Conservation (phyloP, 1,284 basidiomycete species). For the Fomitopsis betulina region DNA sequence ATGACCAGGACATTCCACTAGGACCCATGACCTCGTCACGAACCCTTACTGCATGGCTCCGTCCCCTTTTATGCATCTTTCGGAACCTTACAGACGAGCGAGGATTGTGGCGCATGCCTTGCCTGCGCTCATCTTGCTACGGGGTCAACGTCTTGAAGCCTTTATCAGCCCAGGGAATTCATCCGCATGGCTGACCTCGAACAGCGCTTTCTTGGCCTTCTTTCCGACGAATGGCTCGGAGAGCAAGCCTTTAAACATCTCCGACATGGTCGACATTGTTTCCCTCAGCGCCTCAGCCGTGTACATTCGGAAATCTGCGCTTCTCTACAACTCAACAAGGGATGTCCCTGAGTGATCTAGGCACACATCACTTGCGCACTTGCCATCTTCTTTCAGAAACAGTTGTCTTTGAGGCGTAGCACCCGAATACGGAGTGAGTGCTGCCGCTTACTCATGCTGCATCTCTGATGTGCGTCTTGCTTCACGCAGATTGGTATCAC, state of each 20-base stretch:
- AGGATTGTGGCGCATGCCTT: neutral
- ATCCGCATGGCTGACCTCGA: neutral
- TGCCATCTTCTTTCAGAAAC: neutral
- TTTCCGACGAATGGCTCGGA: neutral
- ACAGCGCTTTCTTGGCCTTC: neutral
- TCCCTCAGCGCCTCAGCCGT: neutral
- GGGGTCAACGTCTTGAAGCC: neutral
- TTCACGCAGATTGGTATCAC: neutral
- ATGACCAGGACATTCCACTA: no score
- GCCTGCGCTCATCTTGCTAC: neutral
- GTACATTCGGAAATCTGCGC: no score
- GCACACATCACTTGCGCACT: neutral
- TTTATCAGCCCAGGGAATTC: neutral
- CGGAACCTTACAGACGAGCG: neutral
- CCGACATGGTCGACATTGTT: neutral
- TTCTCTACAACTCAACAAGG: neutral
- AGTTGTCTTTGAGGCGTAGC: neutral
- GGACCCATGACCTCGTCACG: no score
- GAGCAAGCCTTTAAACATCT: neutral
- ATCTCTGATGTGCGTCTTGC: neutral
- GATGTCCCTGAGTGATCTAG: neutral
- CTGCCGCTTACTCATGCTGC: neutral
- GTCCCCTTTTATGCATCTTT: no score
- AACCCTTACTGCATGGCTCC: no score
- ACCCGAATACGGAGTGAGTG: neutral